Evolutionary conservation across 352 stramenopile genomes (phyloP).

Genomic region (Globisporangium mamillatum): DNA sequence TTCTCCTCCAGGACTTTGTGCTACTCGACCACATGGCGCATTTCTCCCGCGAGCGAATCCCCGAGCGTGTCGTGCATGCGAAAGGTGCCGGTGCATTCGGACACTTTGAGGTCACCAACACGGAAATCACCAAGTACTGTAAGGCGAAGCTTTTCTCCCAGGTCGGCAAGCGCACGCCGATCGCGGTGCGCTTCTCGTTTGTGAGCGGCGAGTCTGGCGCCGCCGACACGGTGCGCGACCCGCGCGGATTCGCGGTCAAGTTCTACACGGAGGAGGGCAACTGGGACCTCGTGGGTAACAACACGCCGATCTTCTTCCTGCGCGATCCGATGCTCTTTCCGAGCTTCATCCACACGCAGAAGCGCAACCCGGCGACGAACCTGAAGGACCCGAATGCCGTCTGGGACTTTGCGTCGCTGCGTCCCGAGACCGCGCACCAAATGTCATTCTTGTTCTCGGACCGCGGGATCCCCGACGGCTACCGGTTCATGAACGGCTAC

Average conservation of each 20-base stretch:
- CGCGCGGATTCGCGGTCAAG: constrained; percentile 90
- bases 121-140: constrained; percentile 46
- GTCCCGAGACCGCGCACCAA: constrained; percentile 88
- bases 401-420: constrained; percentile 92
- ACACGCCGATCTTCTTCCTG: constrained; percentile 94
- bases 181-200: constrained; percentile 84
- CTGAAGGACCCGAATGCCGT: constrained; percentile 86
- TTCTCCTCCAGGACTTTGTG: constrained; percentile 82
- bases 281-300: constrained; percentile 93
- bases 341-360: constrained; percentile 93
- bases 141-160: constrained; percentile 79
- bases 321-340: constrained; percentile 91
- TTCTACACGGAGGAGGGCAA: constrained; percentile 94
- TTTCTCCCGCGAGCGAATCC: constrained; percentile 91
- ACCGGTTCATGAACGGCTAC: constrained; percentile 91
- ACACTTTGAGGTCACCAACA: constrained; percentile 88
- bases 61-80: constrained; percentile 91
- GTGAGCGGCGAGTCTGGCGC: constrained; percentile 77
- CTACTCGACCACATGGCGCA: constrained; percentile 88
- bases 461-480: constrained; percentile 86
- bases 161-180: constrained; percentile 86
- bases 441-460: constrained; percentile 88
- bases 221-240: constrained; percentile 87
- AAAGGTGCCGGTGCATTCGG: constrained; percentile 89
- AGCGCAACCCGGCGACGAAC: constrained; percentile 86